Conservation (phyloP, 2,329 filamentous ascomycete species). For the Diaporthe caulivora region DNA sequence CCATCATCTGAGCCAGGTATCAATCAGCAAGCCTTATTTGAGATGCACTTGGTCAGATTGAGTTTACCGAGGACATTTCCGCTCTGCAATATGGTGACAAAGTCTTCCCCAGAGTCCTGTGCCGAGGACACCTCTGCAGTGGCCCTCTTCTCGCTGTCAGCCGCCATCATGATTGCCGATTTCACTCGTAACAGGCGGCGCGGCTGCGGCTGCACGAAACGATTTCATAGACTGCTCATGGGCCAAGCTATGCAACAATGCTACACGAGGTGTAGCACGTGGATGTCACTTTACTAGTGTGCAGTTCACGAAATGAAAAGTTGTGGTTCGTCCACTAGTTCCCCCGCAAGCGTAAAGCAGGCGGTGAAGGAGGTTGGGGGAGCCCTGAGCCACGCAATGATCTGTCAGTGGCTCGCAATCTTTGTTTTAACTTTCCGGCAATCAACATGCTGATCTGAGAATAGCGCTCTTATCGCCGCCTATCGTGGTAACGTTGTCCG, state of each 20-base stretch:
- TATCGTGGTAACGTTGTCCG: not conserved
- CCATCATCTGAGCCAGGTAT: constrained; percentile 27
- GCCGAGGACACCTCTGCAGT: constrained; percentile 1
- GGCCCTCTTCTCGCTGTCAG: constrained; percentile 7
- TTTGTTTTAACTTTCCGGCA: constrained; percentile 4
- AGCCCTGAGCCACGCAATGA: not conserved
- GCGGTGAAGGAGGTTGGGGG: not conserved
- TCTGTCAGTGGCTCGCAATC: not conserved
- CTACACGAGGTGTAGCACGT: not conserved
- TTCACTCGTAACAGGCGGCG: not conserved
- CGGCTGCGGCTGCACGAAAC: not conserved
- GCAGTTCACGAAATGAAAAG: not conserved
- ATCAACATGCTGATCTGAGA: constrained; percentile 3
- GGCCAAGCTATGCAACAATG: not conserved
- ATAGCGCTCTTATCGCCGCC: constrained; percentile 6
- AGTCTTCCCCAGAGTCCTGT: not conserved
- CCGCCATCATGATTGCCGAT: not conserved
- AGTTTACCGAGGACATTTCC: constrained; percentile 30
- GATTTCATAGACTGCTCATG: not conserved
- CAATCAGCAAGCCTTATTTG: not conserved
- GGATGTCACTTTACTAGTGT: not conserved
- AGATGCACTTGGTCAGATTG: no score
- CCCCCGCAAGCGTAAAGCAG: not conserved
- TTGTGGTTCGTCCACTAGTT: constrained; percentile 3
- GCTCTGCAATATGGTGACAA: constrained; percentile 9